Base-by-base conservation (phyloP, 23 red algal genomes). In the Gracilaria domingensis region DNA sequence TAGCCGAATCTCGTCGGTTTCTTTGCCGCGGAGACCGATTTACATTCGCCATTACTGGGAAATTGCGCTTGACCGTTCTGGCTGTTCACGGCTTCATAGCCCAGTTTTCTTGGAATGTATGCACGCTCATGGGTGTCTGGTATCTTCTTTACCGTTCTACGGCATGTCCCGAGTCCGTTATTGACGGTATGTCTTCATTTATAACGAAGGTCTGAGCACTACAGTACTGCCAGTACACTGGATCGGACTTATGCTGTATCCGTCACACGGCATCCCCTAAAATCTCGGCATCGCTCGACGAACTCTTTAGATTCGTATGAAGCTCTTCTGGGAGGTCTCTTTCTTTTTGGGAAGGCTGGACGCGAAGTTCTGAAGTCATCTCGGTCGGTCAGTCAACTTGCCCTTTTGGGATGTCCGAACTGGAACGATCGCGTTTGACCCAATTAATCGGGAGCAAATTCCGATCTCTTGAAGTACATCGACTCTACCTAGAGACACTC, bases 361-460 rank as follows among this genome's bases (percentile, higher is more conserved):
- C n/a, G n/a, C n/a, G n/a, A n/a, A n/a, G n/a, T n/a, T n/a, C n/a
- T n/a, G n/a, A n/a, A n/a, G n/a, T n/a, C n/a, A n/a, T n/a, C n/a
- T n/a, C n/a, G n/a, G n/a, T n/a, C n/a, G n/a, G n/a, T n/a, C n/a
- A n/a, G n/a, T n/a, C n/a, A n/a, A n/a, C n/a, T n/a, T n/a, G n/a
- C n/a, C n/a, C n/a, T n/a, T n/a, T n/a, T n/a, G n/a, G n/a, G n/a
- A n/a, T n/a, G n/a, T n/a, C n/a, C n/a, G n/a, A n/a, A n/a, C n/a
- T n/a, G n/a, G n/a, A n/a, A n/a, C n/a, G n/a, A n/a, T n/a, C n/a
- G n/a, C n/a, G n/a, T n/a, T n/a, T n/a, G n/a, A n/a, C n/a, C n/a
- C n/a, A n/a, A n/a, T n/a, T n/a, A n/a, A n/a, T 64, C n/a, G 21
- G 59, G 59, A 28, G 28, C 59, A 30, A 64, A 64, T 64, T 64